A percentile compares a stretch with the other conserved stretches of the same genome.
phyloP scores from a whole-genome alignment of 225 moss, liverwort and hornwort species.

The Asterella californica region DNA sequence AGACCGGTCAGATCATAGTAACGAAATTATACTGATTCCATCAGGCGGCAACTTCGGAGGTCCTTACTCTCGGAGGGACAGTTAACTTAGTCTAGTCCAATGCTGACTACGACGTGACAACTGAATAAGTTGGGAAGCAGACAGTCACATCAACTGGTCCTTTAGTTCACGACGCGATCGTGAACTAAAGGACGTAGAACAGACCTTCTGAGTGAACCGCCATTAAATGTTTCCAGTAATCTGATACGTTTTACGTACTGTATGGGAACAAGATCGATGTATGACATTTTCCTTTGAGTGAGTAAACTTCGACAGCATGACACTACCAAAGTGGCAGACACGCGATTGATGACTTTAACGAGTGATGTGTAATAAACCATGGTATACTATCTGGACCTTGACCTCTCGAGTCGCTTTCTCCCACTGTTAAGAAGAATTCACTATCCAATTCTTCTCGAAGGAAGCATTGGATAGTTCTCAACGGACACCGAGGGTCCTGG shows the following conservation, averaged over 20 bases:
- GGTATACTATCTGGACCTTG: too few relatives aligned
- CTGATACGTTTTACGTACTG: background rate
- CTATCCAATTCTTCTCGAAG: too few relatives aligned
- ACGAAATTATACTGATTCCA: background rate
- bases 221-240: background rate
- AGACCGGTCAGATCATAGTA: background rate
- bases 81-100: background rate
- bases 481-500: too few relatives aligned
- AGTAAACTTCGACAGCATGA: background rate
- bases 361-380: too few relatives aligned
- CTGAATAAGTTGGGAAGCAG: background rate
- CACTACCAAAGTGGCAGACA: background rate
- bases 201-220: too few relatives aligned
- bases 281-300: background rate
- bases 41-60: too few relatives aligned
- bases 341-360: too few relatives aligned
- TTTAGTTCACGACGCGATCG: background rate
- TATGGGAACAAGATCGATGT: background rate
- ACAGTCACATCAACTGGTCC: background rate
- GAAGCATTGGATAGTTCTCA: too few relatives aligned
- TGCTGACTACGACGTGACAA: background rate
- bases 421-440: too few relatives aligned
- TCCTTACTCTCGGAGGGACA: background rate
- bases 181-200: too few relatives aligned
- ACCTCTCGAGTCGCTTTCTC: too few relatives aligned